phyloP scores from a whole-genome alignment of 1,284 basidiomycete genomes.

The Veloporphyrellus conicus region DNA sequence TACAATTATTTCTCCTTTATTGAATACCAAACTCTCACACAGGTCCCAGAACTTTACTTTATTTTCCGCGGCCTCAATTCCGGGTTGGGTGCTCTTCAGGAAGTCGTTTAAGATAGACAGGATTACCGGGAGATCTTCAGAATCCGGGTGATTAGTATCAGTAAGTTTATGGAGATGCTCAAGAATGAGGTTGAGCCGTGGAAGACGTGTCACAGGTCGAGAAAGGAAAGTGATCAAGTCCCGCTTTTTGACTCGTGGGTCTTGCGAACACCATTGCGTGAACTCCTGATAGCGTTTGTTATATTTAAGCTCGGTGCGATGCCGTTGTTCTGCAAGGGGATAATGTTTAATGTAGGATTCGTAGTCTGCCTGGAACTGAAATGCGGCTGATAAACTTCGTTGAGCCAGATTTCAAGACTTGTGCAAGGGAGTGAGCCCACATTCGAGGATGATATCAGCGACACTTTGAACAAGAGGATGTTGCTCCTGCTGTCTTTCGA shows the following conservation, averaged over 20 bases:
- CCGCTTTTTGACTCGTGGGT: slow-evolving; percentile 68
- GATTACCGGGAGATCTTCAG: slow-evolving; percentile 63
- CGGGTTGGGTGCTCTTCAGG: slow-evolving; percentile 76
- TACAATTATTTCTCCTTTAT: slow-evolving; percentile 76
- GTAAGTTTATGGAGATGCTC: slow-evolving; percentile 67
- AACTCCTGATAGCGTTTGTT: slow-evolving; percentile 67
- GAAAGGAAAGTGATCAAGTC: slow-evolving; percentile 79
- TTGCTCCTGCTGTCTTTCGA: slow-evolving; percentile 70
- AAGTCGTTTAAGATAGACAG: slow-evolving; percentile 58
- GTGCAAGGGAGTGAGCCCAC: slow-evolving; percentile 34
- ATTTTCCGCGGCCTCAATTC: slow-evolving; percentile 76
- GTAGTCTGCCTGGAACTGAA: slow-evolving; percentile 58
- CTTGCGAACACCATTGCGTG: slow-evolving; percentile 55
- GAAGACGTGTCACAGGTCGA: slow-evolving; percentile 77
- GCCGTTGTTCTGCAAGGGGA: slow-evolving; percentile 72
- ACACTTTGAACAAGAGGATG: slow-evolving; percentile 76
- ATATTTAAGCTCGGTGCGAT: slow-evolving; percentile 64
- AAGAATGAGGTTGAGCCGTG: slow-evolving; percentile 69
- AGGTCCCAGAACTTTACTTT: slow-evolving; percentile 81
- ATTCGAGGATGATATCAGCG: slow-evolving; percentile 72
- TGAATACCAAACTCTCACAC: slow-evolving; percentile 67
- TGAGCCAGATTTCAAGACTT: slow-evolving; percentile 17
- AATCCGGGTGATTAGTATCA: slow-evolving; percentile 59
- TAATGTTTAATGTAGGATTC: slow-evolving; percentile 81
- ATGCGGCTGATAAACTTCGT: slow-evolving; percentile 31